Evolutionary conservation across 2,329 filamentous ascomycete genomes (phyloP), one percentile per base, ranked within the genome.

Genomic region (Zasmidium citrigriseum): DNA sequence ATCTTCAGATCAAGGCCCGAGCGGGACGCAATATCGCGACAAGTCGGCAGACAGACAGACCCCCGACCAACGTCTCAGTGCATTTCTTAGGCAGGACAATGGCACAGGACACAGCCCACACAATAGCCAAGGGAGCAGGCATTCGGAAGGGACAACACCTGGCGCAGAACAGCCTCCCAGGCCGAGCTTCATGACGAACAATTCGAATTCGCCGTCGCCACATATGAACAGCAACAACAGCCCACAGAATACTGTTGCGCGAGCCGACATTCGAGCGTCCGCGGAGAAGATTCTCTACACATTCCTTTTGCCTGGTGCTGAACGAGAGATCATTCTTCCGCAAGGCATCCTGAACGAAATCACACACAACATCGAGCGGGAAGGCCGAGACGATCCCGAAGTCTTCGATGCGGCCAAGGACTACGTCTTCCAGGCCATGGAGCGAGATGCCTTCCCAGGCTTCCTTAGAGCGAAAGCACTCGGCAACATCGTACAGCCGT

Each of bases 261-360:
- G 95, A 63, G 86, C 91, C 62, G 95, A 99, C 70, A 92, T 99
- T 67, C 86, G 92, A 57, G 89, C 92, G 10, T 96, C 91, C 2
- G 96, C 96, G 0, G 95, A 98, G 78, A 97, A 96, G 82, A 97
- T 99, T 52, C 83, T 99, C n/a, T 99, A 97, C 78, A 98, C 93
- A 1, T 99, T 95, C 72, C 82, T 99, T 4, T 85, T 99, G 1
- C 92, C 93, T 0, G 93, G 92, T n/a, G 91, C 95, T 0, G 95
- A 99, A 78, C 87, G 96, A 67, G 95, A 99, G 76, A 98, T 99
- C 66, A 92, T 93, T 48, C 84, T 99, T 4, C 93, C 95, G 0
- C 89, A 93, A 61, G 87, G 87, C 29, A 96, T 98, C 70, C 89
- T 93, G 0, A 84, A 89, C 55, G 88, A 93, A 22, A 93, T 98